phyloP scores from a whole-genome alignment of 352 stramenopile genomes.

The Phytophthora sp. region DNA sequence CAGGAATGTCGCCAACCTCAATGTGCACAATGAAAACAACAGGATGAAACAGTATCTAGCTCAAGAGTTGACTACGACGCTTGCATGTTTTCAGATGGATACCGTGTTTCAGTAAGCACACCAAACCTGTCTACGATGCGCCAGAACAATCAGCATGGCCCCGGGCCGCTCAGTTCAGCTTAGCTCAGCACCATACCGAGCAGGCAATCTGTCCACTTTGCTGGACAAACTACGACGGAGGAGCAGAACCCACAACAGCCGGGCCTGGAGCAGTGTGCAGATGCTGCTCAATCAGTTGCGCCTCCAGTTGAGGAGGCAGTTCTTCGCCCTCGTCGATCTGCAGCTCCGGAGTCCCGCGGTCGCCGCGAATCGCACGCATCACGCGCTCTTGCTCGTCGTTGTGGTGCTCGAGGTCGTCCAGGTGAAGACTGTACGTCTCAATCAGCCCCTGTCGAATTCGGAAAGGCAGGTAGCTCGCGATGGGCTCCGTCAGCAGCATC shows the following conservation, averaged over 20 bases:
- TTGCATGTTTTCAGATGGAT: conserved; percentile 22
- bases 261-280: conserved; percentile 26
- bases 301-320: conserved; percentile 37
- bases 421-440: conserved; percentile 88
- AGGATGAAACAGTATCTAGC: conserved; percentile 35
- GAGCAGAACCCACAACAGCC: conserved; percentile 23
- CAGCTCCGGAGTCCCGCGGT: conserved; percentile 42
- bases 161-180: too few species aligned
- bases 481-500: conserved; percentile 84
- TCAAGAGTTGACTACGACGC: background rate
- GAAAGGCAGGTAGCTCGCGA: conserved; percentile 81
- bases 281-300: conserved; percentile 44
- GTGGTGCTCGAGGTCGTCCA: conserved; percentile 87
- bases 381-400: conserved; percentile 84
- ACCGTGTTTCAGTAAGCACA: conserved; percentile 22
- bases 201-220: background rate
- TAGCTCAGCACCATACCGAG: background rate
- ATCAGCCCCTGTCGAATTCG: conserved; percentile 88
- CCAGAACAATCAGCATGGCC: conserved; percentile 2
- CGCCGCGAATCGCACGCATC: conserved; percentile 76
- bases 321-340: conserved; percentile 38
- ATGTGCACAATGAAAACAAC: conserved; percentile 33
- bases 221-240: conserved; percentile 6
- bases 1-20: conserved; percentile 3
- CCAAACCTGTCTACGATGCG: conserved; percentile 24